phyloP scores from a whole-genome alignment of 179 eudicot species.

The Corrigiola litoralis region DNA sequence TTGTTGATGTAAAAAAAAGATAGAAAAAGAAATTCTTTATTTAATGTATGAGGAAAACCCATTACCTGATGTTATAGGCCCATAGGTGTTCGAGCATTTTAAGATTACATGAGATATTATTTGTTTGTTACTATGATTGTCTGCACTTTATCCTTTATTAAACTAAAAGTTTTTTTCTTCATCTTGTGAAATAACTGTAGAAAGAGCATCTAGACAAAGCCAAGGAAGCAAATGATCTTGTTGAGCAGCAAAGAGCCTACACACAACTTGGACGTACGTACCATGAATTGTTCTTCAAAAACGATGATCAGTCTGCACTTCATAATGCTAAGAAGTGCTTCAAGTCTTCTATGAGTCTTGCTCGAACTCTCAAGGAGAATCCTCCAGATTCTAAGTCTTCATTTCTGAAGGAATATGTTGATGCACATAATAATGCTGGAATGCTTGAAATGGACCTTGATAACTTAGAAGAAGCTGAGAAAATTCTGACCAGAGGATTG shows the following conservation, averaged over 20 bases:
- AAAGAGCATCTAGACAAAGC: conserved; percentile 88
- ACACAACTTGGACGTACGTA: conserved; percentile 97
- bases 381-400: conserved; percentile 44
- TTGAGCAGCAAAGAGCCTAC: conserved; percentile 95
- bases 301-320: conserved; percentile 56
- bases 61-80: no score
- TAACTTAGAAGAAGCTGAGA: conserved; percentile 73
- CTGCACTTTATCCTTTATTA: no score
- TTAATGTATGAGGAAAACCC: no score
- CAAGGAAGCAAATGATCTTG: conserved; percentile 54
- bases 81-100: no score
- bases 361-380: conserved; percentile 56
- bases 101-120: no score
- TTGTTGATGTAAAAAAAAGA: no score
- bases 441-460: conserved; percentile 92
- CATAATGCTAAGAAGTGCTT: conserved; percentile 85
- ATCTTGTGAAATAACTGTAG: conserved; percentile 33
- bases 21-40: no score
- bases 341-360: conserved; percentile 67
- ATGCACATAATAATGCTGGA: conserved; percentile 88
- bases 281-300: conserved; percentile 68
- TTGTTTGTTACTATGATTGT: no score
- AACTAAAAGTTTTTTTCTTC: no score
- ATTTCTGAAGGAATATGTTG: conserved; percentile 83
- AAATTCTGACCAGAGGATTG: conserved; percentile 61